Conservation (phyloP, 2,329 filamentous ascomycete genomes). For the Atkinsonella hypoxylon region DNA sequence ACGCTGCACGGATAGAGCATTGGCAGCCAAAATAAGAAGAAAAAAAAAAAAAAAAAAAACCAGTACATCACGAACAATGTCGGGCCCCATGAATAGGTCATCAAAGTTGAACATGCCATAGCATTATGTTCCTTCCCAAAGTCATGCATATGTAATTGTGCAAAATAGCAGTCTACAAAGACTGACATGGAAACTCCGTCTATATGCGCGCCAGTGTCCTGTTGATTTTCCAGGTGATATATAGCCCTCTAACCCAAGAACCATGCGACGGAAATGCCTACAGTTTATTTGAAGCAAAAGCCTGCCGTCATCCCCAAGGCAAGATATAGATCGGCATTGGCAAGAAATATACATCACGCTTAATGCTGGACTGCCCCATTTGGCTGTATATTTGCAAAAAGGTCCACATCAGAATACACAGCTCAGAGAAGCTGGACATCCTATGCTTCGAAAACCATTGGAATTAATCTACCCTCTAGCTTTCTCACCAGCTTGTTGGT, state of each 20-base stretch:
- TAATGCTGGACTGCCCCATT: neutral
- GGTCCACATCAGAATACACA: neutral
- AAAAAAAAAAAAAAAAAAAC: neutral
- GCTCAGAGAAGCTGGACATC: neutral
- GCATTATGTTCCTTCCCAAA: neutral
- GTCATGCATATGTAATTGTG: neutral
- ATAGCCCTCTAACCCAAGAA: neutral
- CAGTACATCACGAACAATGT: neutral
- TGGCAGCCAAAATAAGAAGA: neutral
- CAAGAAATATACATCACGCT: neutral
- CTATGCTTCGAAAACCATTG: conserved; percentile 21
- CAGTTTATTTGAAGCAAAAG: conserved; percentile 5
- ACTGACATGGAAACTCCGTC: conserved; percentile 7
- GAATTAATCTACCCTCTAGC: conserved; percentile 52
- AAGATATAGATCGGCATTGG: neutral
- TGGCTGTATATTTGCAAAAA: neutral
- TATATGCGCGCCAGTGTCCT: conserved; percentile 8
- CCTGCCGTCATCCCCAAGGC: neutral
- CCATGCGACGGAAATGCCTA: conserved; percentile 4
- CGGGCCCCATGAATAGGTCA: neutral
- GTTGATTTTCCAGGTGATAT: conserved; percentile 2
- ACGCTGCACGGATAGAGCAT: conserved; percentile 39
- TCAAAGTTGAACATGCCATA: neutral
- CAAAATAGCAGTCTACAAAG: neutral
- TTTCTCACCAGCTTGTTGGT: conserved; percentile 85